These are phyloP conservation scores for Backusella macrospora DNA, from an alignment of 192 early-diverging fungal species.

Conservation along the genomic window DNA sequence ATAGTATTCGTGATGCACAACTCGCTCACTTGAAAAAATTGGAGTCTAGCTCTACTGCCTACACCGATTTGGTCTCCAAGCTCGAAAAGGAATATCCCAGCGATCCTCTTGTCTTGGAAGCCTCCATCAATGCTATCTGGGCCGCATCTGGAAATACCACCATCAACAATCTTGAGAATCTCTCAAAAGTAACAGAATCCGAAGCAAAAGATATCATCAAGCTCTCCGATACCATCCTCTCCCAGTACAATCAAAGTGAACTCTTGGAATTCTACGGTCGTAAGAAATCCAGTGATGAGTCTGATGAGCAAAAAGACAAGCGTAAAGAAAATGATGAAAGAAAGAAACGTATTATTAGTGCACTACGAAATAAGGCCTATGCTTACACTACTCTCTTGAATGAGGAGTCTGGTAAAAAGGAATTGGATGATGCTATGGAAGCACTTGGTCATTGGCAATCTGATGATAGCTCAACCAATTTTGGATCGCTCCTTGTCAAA, in stretches of 20 bases:
- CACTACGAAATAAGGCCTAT: constrained; percentile 61
- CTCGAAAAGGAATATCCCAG: constrained; percentile 66
- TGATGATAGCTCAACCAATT: constrained; percentile 52
- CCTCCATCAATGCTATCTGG: constrained; percentile 58
- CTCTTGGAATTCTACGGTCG: constrained; percentile 71
- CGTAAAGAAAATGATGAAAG: constrained; percentile 77
- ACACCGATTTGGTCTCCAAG: constrained; percentile 54
- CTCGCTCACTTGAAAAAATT: constrained; percentile 83
- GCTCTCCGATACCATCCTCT: constrained; percentile 59
- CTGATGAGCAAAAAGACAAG: constrained; percentile 52
- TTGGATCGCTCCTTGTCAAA: constrained; percentile 57
- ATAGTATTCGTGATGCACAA: constrained; percentile 78
- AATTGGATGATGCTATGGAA: constrained; percentile 60
- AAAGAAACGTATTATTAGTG: constrained; percentile 65
- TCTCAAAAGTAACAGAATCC: constrained; percentile 44
- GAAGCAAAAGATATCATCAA: constrained; percentile 55
- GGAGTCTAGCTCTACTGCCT: constrained; percentile 54
- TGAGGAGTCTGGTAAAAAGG: constrained; percentile 33
- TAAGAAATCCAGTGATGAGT: constrained; percentile 51
- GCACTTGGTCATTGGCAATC: constrained; percentile 66
- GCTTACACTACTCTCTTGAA: constrained; percentile 52
- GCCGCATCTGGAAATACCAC: constrained; percentile 41
- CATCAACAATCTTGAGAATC: constrained; percentile 25
- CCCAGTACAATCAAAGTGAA: constrained; percentile 58
- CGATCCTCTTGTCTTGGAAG: constrained; percentile 58